Evolutionary conservation across 371 early-diverging fungal genomes (phyloP), one percentile per base, ranked within the genome.

Genomic region (Dinochytrium kinnereticum): DNA sequence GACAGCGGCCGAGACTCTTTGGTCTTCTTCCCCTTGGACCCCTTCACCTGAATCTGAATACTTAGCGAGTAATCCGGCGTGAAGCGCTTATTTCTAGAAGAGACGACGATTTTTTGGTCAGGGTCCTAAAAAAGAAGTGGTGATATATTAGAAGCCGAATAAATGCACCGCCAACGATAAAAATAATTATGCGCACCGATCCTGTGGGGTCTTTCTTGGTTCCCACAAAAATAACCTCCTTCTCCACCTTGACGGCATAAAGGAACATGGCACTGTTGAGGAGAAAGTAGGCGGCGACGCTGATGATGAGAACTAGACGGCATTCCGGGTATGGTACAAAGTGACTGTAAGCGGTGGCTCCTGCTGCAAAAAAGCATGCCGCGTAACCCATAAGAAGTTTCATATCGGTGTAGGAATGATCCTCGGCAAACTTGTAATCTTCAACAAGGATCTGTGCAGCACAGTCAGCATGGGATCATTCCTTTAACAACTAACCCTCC

Each of bases 361-460:
- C 74, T n/a, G 81, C 85, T 44, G 87, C 84, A 64, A 87, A 84
- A 1, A 80, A 51, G 49, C 83, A 83, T 19, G 88, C 83, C 10
- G 81, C 66, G 77, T 86, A 90, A 21, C 90, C 90, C 24, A 88
- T 76, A 10, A 86, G 59, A 17, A 90, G 82, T 72, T 86, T 84
- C 34, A 82, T 73, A 73, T 90, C 90, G 17, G 84, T 82, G 77
- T 89, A 89, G n/a, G 84, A 85, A 73, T 88, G 82, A 78, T 82
- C 78, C 73, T 90, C 87, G 39, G 69, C 80, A 79, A 84, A 90
- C 0, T 84, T 80, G 59, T 72, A 71, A 61, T 85, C 82, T 24
- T 72, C 69, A n/a, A 51, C 75, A 53, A 90, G 79, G 67, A 85
- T 82, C 85, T 88, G 78, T 0, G 19, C n/a, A 70, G 55, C 13